A percentile compares a stretch with the other conserved stretches of the same genome.
Evolutionary conservation across 2,329 filamentous ascomycete species (phyloP).

Genomic region (Aspergillus cejpii): DNA sequence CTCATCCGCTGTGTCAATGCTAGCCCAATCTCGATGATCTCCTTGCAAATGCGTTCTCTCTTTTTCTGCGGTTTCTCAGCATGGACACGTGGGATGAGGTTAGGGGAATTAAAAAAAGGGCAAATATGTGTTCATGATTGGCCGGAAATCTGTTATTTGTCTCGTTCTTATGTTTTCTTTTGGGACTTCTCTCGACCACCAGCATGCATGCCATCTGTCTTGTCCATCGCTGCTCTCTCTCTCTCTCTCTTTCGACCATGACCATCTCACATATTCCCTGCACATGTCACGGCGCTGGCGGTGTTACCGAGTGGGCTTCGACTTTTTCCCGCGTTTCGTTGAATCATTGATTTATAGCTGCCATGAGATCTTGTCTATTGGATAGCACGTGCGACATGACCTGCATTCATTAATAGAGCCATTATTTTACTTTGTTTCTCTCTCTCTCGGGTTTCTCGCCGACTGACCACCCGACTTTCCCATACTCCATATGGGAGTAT

Average conservation of each 20-base stretch:
- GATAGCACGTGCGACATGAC: background rate
- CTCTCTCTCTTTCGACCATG: constrained; percentile 10
- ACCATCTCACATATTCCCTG: constrained; percentile 19
- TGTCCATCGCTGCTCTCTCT: constrained; percentile 4
- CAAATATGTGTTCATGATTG: constrained; percentile 19
- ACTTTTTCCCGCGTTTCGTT: background rate
- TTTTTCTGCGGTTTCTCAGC: background rate
- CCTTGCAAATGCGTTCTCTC: constrained; percentile 3
- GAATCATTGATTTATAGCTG: background rate
- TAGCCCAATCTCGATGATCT: constrained; percentile 4
- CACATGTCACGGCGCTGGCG: constrained; percentile 23
- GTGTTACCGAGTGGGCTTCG: constrained; percentile 11
- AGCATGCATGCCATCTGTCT: constrained; percentile 4
- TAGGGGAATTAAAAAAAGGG: constrained; percentile 7
- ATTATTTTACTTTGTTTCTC: constrained; percentile 6
- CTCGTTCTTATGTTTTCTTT: constrained; percentile 1
- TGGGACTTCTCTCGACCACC: background rate
- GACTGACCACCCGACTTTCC: too few relatives aligned
- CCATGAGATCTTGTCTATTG: constrained; percentile 1
- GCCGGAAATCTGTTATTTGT: constrained; percentile 16
- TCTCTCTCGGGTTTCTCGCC: too few relatives aligned
- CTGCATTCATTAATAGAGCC: constrained; percentile 3
- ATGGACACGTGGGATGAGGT: constrained; percentile 9
- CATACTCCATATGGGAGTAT: too few relatives aligned
- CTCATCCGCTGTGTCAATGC: constrained; percentile 1